Evolutionary conservation across 805 yeast genomes (phyloP), one percentile per base, ranked within the genome.

Genomic region (Candida ulmi): DNA sequence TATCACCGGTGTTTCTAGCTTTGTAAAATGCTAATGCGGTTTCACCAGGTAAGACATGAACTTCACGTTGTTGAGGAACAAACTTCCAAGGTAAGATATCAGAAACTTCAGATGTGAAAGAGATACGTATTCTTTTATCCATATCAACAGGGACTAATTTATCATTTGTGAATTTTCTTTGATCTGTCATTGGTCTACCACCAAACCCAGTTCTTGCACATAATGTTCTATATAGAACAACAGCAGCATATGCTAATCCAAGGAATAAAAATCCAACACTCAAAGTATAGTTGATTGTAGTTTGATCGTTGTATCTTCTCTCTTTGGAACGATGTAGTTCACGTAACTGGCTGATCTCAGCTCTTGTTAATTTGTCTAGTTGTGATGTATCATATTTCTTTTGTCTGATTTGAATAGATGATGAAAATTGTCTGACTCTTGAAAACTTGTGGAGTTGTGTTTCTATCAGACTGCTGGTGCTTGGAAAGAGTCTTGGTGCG

Each of bases 131-230:
- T 54, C 95, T 76, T 51, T 81, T 79, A 43, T 83, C 83, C 13
- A 90, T 80, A 41, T 88, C 90, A 8, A 93, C 93, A 0, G 99
- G 96, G 17, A 84, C 66, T 59, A 93, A 67, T 56, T 83, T 85
- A 57, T 91, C 98, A 17, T 88, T 78, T 1, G 96, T 86, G 62
- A 93, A 86, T 52, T 75, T 79, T 11, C 80, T 60, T 33, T 69
- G 62, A 57, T 93, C 98, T 0, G 97, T 90, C 51, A 90, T 83
- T 11, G 98, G 98, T 8, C 83, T 80, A 31, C 99, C 99, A 36
- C 91, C 96, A 76, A 84, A 93, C 0, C 99, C 99, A 0, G 97
- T 90, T 61, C 95, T 75, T 52, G 90, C 86, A 68, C 99, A 93
- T 24, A 93, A 71, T 8, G 90, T 88, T 49, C 97, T 69, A 61